Base-by-base conservation (phyloP, 495 filamentous ascomycete genomes). In the Parachaetomium inaequale region DNA sequence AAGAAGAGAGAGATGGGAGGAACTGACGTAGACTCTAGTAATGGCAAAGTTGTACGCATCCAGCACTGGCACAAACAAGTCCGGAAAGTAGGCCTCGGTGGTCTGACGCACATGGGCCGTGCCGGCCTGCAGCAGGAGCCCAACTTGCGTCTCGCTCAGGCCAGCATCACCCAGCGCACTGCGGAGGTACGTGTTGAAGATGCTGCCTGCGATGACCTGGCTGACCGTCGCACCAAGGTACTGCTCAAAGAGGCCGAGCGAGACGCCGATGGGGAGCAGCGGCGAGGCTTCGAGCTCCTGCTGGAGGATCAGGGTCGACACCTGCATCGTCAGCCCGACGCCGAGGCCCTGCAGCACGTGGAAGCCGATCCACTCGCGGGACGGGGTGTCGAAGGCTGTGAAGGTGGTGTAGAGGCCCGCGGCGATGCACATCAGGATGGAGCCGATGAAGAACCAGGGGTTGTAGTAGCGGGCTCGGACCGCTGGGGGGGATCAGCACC, bases 331-430 rank as follows among this genome's bases (percentile, higher is more conserved):
- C 15, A 71, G 62, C 3, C 80, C 80, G 25, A 65, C 67, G 7
- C 77, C 79, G 8, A 73, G 62, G 17, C 81, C 81, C 4, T 73
- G 67, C 2, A 85, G 64, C 8, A 82, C 74, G 54, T 83, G 79
- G 53, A 79, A 82, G 0, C 81, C 78, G 31, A 81, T 72, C 82
- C 82, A 85, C 63, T 76, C 55, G 4, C 72, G 67, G 2, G 61
- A 51, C 12, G 75, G 62, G 12, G 78, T 80, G 25, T 58, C 36
- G 28, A 52, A 52, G 0, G 76, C 68, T 0, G 63, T 66, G 12
- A 79, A 68, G 10, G 70, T 72, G 12, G 76, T 75, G 23, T 79
- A 54, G 4, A 83, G 65, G 14, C 75, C 78, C 4, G 36, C 49
- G 1, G 66, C 47, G 14, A 34, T 50, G 15, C 54, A 50, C 43